Evolutionary conservation across 1,139 yeast genomes (phyloP), one percentile per base, ranked within the genome.

Genomic region (Suhomyces terraborum): DNA sequence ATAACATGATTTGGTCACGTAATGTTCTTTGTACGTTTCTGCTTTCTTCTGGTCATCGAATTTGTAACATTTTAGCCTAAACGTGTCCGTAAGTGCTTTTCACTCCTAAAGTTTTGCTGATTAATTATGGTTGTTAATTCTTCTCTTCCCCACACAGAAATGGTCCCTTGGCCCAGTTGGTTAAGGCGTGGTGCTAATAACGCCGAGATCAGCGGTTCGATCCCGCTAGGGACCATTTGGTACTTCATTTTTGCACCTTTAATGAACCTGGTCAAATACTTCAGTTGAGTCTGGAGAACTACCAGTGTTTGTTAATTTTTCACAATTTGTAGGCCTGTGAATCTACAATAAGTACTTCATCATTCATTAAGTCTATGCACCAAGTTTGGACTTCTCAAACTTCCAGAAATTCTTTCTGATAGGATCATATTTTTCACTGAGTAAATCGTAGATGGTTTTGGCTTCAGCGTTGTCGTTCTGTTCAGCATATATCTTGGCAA

Each of bases 351-450:
- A 3, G 7, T 22, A 8, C 1, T 6, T 32, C 26, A 16, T 12
- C 8, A 10, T 22, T 22, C 27, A 32, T 32, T 32, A 20, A 13
- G 10, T 29, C 32, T 30, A 30, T 35, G 24, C 20, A 20, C 17
- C 18, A n/a, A 43, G 26, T 22, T 42, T 47, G 5, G 48, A 32
- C 35, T 47, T 58, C 41, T 55, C 52, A 47, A 55, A 70, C 12
- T 54, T 48, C 96, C 96, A 88, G 55, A 82, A 86, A 43, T 79
- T 79, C 16, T 58, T 61, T 47, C 96, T 69, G 9, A 88, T 82
- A 0, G 88, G 83, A 50, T 88, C 94, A 48, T 79, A 77, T 40
- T 69, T 71, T 2, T 61, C 55, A 0, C 72, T 75, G 28, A 88
- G 66, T 13, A 73, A 61, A 7, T 66, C 67, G 53, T 80, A 82